Base-by-base conservation (phyloP, 2,329 filamentous ascomycete genomes). In the Stenocarpella maydis region DNA sequence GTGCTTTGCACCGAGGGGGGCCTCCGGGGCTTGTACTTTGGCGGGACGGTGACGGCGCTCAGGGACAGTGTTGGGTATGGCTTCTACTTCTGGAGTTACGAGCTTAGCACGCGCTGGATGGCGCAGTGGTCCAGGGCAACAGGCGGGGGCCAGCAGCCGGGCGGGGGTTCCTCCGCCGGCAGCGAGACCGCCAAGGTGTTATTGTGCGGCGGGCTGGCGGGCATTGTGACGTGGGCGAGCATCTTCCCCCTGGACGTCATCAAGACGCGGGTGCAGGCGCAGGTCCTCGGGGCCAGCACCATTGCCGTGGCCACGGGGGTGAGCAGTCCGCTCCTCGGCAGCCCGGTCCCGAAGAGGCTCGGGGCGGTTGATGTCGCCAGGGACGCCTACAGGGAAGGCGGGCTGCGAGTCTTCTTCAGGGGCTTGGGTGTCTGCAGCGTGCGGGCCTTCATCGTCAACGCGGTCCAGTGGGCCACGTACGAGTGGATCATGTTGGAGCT, bases 81-180 rank as follows among this genome's bases (percentile, higher is more conserved):
- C 0, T 98, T 98, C 79, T 98, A 98, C 77, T 98, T 98, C 79
- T 97, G 92, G 92, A 91, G 92, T 1, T 98, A 98, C 77, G 92
- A 97, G 79, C 82, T 95, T 69, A 88, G 86, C 72, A 93, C 91
- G 72, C 85, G 88, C 43, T 82, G 84, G 66, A 83, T 90, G 79
- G 82, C 82, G 43, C 67, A 39, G 67, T 31, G 43, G 50, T 37
- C 19, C 7, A 21, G 50, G n/a, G 14, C 52, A n/a, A 34, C 60
- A 67, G 21, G 47, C 21, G 19, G 45, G n/a, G 34, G 53, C 14
- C n/a, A 28, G 6, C 49, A 21, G 43, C 19, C 54, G 28, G 60
- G 43, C 8, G 54, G 45, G 4, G 49, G 47, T 17, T 39, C 21
- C 43, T 49, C 41, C 68, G 77, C 53, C 74, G 80, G 15, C 79